These are phyloP conservation scores for Aaosphaeria pasadenensis DNA, from an alignment of 2,329 filamentous ascomycete species.

Conservation along the genomic window DNA sequence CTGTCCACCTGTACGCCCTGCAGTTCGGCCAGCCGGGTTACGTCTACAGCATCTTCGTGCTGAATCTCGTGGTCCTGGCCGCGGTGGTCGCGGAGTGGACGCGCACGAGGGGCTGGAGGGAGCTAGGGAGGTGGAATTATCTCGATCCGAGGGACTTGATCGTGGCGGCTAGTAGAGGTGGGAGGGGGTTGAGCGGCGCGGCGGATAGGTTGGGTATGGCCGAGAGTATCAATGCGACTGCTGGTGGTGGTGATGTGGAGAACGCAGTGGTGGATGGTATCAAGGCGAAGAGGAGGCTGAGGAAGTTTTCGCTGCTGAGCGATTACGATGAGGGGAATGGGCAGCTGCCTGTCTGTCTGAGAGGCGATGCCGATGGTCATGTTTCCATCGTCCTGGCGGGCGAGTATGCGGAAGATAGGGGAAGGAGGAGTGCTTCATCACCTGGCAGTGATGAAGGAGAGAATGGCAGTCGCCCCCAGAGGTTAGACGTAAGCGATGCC, in stretches of 20 bases:
- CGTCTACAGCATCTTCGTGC: conserved; percentile 25
- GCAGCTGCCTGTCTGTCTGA: conserved; percentile 14
- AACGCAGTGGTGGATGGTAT: too few species aligned
- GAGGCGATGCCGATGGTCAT: conserved; percentile 17
- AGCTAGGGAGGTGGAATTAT: conserved; percentile 24
- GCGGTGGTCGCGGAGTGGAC: conserved; percentile 19
- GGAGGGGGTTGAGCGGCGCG: conserved; percentile 14
- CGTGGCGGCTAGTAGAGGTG: conserved; percentile 20
- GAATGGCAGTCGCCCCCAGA: not conserved
- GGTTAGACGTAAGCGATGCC: too few species aligned
- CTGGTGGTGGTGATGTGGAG: too few species aligned
- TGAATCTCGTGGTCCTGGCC: conserved; percentile 22
- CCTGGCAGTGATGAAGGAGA: not conserved
- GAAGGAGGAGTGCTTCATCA: not conserved
- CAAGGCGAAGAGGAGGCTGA: conserved; percentile 9
- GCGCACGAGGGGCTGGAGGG: conserved; percentile 20
- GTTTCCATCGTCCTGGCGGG: conserved; percentile 14
- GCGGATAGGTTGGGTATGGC: conserved; percentile 12
- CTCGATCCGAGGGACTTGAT: conserved; percentile 28
- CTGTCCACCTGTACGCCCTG: conserved; percentile 15
- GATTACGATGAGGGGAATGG: conserved; percentile 25
- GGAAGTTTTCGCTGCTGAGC: conserved; percentile 19
- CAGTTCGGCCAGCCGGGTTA: conserved; percentile 24
- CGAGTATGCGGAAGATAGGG: not conserved
- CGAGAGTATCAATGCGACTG: not conserved